Base-by-base conservation (phyloP, 179 eudicot genomes). In the Silene noctiflora region DNA sequence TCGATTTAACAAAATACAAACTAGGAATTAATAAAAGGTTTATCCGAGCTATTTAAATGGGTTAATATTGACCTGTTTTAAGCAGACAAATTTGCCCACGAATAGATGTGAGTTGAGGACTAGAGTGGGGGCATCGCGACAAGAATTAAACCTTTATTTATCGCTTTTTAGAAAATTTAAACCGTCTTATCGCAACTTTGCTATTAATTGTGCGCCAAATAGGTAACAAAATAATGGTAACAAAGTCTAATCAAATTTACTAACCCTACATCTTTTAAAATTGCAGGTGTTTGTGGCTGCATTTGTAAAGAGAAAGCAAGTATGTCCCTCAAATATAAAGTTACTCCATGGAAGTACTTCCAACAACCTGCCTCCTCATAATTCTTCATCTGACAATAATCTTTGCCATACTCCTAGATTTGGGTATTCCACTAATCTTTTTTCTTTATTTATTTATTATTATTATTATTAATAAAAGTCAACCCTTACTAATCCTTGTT, bases 261-360 rank as follows among this genome's bases (percentile, higher is more conserved):
- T 25, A 53, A 53, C 74, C 74, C 74, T 11, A 71, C 74, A 17
- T 0, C n/a, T 11, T 46, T 12, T 19, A 70, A 11, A 12, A n/a
- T 39, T 42, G 56, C 77, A 94, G 98, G 98, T 94, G 68, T 53
- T 92, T 77, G 98, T 94, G 84, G 98, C 98, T 77, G 98, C 98
- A 85, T 74, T 82, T 83, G 72, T 81, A 58, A 94, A 94, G 82
- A 88, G 97, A 82, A 92, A 91, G 76, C 85, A 79, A 81, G 85
- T 76, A 27, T 76, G 81, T 76, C 94, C 96, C 78, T 83, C 89
- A 59, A 82, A 90, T 83, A 84, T 84, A 78, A 86, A 88, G 83
- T 72, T 83, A 86, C 90, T 93, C 83, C 88, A 88, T 84, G 90
- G 88, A 76, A 87, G 58, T 74, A 83, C 71, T 44, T 7, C 71